Conservation (phyloP, 257 asterid genomes). For the Pogostemon cablin region DNA sequence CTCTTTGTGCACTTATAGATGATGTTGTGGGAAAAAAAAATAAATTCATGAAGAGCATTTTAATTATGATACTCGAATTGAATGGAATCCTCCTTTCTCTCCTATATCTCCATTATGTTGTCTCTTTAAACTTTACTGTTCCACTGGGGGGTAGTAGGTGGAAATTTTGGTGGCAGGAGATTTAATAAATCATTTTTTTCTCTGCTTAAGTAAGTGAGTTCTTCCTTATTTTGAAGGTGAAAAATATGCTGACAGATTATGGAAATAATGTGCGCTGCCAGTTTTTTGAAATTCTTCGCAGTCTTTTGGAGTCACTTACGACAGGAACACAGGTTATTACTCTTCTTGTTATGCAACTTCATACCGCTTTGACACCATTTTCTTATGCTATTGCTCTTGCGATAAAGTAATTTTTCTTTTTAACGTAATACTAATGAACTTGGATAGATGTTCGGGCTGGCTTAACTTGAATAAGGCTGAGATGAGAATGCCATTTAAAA, state of each 20-base stretch:
- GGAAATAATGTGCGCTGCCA: slow-evolving; percentile 98
- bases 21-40: neutral
- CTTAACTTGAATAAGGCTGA: slow-evolving; percentile 13
- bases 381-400: slow-evolving; percentile 17
- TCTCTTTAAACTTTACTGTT: slow-evolving; percentile 10
- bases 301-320: slow-evolving; percentile 78
- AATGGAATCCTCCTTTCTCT: neutral
- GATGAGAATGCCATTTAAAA: neutral
- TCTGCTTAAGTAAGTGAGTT: neutral
- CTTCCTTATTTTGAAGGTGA: slow-evolving; percentile 63
- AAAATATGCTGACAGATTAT: slow-evolving; percentile 85
- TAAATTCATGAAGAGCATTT: neutral
- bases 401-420: neutral
- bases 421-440: slow-evolving; percentile 15
- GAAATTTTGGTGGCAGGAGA: neutral
- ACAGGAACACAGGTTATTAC: slow-evolving; percentile 75
- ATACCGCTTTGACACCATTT: slow-evolving; percentile 19
- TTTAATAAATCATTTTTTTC: slow-evolving; percentile 1
- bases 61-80: neutral
- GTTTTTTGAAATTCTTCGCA: slow-evolving; percentile 92
- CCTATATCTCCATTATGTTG: neutral
- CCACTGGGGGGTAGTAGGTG: slow-evolving; percentile 1
- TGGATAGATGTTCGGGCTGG: slow-evolving; percentile 11
- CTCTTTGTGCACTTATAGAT: slow-evolving; percentile 14
- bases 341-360: slow-evolving; percentile 5